Evolutionary conservation across 768 basidiomycete genomes (phyloP).

Genomic region (Pulveroboletus ravenelii): DNA sequence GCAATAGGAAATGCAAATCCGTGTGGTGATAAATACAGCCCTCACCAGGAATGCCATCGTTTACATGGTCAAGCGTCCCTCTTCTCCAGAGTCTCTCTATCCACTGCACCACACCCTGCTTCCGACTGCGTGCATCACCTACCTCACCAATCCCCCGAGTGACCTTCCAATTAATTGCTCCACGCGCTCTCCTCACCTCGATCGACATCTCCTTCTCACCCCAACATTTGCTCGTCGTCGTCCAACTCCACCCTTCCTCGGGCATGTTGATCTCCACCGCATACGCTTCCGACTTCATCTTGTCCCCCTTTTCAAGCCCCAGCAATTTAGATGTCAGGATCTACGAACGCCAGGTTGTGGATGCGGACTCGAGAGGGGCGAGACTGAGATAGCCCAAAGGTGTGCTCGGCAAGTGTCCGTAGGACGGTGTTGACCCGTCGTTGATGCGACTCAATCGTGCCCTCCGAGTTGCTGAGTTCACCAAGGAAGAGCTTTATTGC

Average conservation of each 20-base stretch:
- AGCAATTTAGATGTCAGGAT: conserved; percentile 1
- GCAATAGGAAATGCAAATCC: background rate
- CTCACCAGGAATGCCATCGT: background rate
- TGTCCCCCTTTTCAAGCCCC: background rate
- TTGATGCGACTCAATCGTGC: background rate
- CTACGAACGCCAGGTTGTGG: conserved; percentile 1
- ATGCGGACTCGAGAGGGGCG: conserved; percentile 6
- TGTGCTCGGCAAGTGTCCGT: conserved; percentile 21
- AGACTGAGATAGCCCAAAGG: background rate
- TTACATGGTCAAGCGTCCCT: conserved; percentile 26
- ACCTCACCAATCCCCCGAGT: background rate
- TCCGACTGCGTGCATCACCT: background rate
- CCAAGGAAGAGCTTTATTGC: background rate
- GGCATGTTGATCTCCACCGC: conserved; percentile 42
- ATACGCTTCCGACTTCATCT: conserved; percentile 26
- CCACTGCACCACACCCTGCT: conserved; percentile 2
- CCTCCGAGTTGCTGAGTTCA: background rate
- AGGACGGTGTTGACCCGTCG: conserved; percentile 13
- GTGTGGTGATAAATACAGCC: conserved; percentile 8
- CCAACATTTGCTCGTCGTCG: conserved; percentile 47
- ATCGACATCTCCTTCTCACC: conserved; percentile 34
- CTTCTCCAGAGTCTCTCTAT: conserved; percentile 7
- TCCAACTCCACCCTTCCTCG: conserved; percentile 46
- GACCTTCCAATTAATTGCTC: conserved; percentile 32
- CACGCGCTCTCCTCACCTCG: conserved; percentile 38